Evolutionary conservation across 2,329 filamentous ascomycete species (phyloP).

Genomic region (Neonectria sp.): DNA sequence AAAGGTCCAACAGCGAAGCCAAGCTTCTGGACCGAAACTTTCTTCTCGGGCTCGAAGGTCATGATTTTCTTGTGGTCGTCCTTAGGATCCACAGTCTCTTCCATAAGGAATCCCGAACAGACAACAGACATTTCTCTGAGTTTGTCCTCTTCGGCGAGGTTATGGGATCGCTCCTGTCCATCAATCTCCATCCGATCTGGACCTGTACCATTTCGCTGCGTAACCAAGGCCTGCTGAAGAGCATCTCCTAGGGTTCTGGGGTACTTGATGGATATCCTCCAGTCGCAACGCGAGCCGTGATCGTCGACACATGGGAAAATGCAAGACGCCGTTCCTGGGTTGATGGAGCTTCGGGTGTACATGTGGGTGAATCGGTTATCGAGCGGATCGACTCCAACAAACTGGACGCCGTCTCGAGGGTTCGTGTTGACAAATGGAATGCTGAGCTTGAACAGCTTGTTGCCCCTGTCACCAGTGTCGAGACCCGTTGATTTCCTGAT

Average conservation of each 20-base stretch:
- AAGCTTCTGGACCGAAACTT: conserved; percentile 88
- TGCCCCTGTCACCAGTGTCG: conserved; percentile 55
- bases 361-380: conserved; percentile 91
- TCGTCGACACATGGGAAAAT: conserved; percentile 97
- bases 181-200: conserved; percentile 57
- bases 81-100: conserved; percentile 83
- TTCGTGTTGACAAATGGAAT: conserved; percentile 85
- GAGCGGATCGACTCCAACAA: conserved; percentile 85
- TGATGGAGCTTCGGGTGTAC: conserved; percentile 87
- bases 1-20: conserved; percentile 96
- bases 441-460: conserved; percentile 64
- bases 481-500: conserved; percentile 60
- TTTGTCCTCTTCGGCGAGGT: conserved; percentile 83
- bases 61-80: conserved; percentile 90
- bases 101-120: conserved; percentile 90
- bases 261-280: conserved; percentile 90
- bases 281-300: conserved; percentile 83
- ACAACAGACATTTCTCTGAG: conserved; percentile 90
- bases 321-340: conserved; percentile 84
- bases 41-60: conserved; percentile 83
- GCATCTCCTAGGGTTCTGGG: conserved; percentile 90
- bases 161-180: conserved; percentile 57
- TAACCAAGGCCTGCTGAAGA: conserved; percentile 64
- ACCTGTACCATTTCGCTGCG: conserved; percentile 56
- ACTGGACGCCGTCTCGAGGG: conserved; percentile 90